phyloP scores from a whole-genome alignment of 2,329 filamentous ascomycete species.

The Claviceps fusiformis region DNA sequence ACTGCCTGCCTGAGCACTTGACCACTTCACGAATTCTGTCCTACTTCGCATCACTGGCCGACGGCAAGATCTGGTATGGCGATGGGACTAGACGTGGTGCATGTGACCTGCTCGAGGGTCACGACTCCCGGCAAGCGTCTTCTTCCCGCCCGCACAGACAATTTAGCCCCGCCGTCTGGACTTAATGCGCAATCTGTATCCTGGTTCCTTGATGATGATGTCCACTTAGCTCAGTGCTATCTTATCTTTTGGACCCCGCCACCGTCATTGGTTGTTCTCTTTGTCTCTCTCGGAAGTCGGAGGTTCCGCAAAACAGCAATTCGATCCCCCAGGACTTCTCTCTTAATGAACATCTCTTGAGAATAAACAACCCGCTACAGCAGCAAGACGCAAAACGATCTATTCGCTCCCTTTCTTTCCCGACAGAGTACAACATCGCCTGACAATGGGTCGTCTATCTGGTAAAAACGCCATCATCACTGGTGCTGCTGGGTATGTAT shows the following conservation, averaged over 20 bases:
- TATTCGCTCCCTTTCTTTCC: neutral
- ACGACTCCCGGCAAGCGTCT: too few species aligned
- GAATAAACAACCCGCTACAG: neutral
- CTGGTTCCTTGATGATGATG: too few species aligned
- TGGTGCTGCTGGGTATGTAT: constrained; percentile 62
- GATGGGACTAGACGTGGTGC: too few species aligned
- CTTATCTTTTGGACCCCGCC: neutral
- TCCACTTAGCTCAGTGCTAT: too few species aligned
- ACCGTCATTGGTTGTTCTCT: neutral
- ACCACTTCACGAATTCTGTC: too few species aligned
- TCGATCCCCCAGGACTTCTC: neutral
- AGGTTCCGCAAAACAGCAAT: neutral
- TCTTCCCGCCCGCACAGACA: too few species aligned
- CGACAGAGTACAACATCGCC: neutral
- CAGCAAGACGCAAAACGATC: neutral
- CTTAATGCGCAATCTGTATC: too few species aligned
- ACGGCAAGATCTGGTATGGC: neutral
- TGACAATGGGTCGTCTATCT: constrained; percentile 33
- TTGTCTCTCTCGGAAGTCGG: neutral
- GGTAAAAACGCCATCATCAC: constrained; percentile 62
- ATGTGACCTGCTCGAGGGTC: too few species aligned
- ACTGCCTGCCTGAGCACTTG: too few species aligned
- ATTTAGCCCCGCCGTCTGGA: too few species aligned
- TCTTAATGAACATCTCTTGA: too few species aligned
- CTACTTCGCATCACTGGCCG: too few species aligned